These are phyloP conservation scores for Linnemannia zychae DNA, from an alignment of 192 early-diverging fungal species.

Conservation along the genomic window DNA sequence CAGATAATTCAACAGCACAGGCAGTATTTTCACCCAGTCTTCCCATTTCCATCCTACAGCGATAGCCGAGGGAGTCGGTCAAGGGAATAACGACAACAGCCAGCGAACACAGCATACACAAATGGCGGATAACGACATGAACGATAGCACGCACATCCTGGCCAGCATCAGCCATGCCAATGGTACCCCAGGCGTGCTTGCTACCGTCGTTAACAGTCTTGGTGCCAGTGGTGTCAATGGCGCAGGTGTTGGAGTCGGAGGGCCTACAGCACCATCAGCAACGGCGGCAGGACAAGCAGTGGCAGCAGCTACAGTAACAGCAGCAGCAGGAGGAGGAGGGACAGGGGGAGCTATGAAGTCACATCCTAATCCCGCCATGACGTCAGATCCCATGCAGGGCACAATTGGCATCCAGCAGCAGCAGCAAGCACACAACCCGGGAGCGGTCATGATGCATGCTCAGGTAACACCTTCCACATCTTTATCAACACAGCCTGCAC, in stretches of 20 bases:
- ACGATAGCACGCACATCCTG: slow-evolving; percentile 38
- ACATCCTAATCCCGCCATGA: slow-evolving; percentile 33
- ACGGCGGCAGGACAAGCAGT: neutral
- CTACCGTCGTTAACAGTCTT: slow-evolving; percentile 20
- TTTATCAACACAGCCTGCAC: neutral
- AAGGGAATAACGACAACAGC: neutral
- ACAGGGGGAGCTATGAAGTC: slow-evolving; percentile 17
- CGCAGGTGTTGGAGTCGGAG: neutral
- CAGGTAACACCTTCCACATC: neutral
- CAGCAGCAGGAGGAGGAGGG: neutral
- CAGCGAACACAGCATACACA: neutral
- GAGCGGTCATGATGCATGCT: slow-evolving; percentile 4
- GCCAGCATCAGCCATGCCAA: slow-evolving; percentile 37
- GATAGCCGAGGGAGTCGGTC: neutral
- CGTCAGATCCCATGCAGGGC: slow-evolving; percentile 32
- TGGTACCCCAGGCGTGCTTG: slow-evolving; percentile 24
- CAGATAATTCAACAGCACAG: neutral
- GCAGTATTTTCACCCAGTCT: neutral
- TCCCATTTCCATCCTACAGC: neutral
- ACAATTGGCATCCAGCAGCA: slow-evolving; percentile 16
- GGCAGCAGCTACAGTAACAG: neutral
- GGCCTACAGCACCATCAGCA: neutral
- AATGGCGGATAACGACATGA: slow-evolving; percentile 43
- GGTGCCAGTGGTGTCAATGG: neutral
- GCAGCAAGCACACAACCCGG: slow-evolving; percentile 22